Base-by-base conservation (phyloP, 768 basidiomycete species). In the Steccherinum ochraceum region DNA sequence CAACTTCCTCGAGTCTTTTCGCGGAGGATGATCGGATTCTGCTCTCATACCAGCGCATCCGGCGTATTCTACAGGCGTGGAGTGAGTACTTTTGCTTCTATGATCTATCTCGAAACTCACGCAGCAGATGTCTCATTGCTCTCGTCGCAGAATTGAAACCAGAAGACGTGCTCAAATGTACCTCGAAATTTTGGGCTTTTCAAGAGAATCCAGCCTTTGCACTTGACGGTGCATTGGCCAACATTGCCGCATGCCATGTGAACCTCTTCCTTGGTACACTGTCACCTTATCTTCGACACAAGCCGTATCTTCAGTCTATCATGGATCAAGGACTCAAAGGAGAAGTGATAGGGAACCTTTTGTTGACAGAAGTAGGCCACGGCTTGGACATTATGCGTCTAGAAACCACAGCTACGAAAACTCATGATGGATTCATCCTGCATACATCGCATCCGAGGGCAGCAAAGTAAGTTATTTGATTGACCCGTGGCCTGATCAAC, bases 211-310 rank as follows among this genome's bases (percentile, higher is more conserved):
- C 66, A 11, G 63, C 69, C 16, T 35, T 52, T 5, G 21, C 46
- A 2, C 35, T 65, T 20, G 72, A 72, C 54, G 66, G 61, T 19
- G 69, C 62, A 1, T 62, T 64, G 1, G 58, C 52, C 4, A 68
- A 67, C 2, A 59, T 74, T 12, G 51, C 68, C 20, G 67, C 70
- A 2, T 67, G 73, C 10, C 72, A 74, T 21, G 64, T 61, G 52
- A 73, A 74, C 45, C 61, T 74, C 16, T 58, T 50, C 21, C 63
- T 60, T 10, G 73, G 73, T 20, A 73, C 73, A 0, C 49, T 74
- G 20, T 64, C 66, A 11, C 58, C 52, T 11, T 67, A 57, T 49
- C 46, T 60, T 2, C 46, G 24, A 11, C 56, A 57, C 3, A 57
- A 65, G 40, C 60, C 58, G 12, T 54, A 64, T 19, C 43, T 70